Base-by-base conservation (phyloP, 1,284 basidiomycete genomes). In the Puccinia polysora region DNA sequence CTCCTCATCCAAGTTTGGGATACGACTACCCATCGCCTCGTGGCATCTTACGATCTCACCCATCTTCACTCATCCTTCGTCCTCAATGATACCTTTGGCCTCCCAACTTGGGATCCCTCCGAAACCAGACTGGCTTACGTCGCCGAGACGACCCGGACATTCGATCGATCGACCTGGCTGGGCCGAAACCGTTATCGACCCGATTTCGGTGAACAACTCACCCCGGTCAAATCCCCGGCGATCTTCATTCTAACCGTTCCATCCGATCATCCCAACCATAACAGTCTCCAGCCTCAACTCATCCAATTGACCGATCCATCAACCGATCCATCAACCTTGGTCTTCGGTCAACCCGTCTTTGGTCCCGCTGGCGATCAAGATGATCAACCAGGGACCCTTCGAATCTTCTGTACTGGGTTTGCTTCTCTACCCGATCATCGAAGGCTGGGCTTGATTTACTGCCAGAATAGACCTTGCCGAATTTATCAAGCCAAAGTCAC, bases 341-440 rank as follows among this genome's bases (percentile, higher is more conserved):
- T 56, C 15, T 68, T 36, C 38, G 65, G 53, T 12, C 65, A 68
- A 47, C 40, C 40, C 15, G 65, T 68, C 15, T 68, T 68, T 23
- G 52, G 36, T 12, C 40, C 23, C 10, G 28, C 8, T n/a, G 40
- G 34, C 23, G 30, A 14, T 47, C 58, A 52, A 10, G 28, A 58
- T 20, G 18, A 28, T 36, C 28, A 68, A 43, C 8, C 25, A 10
- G 23, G n/a, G n/a, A n/a, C n/a, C n/a, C n/a, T 58, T 32, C 52
- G 76, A 23, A 76, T 89, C 6, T 84, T 84, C 65, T 84, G 84
- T 0, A 86, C 85, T 0, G 87, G 86, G 0, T 87, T 86, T 76
- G 84, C 86, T 60, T 81, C 83, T 65, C 83, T 83, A 0, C 75
- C 77, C 1, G 87, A 88, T 62, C 84, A 84, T 6, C 83, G 84